A percentile compares a stretch with the other conserved stretches of the same genome.
These are phyloP conservation scores for Candida tammaniensis DNA, from an alignment of 805 yeast genomes.

Conservation along the genomic window DNA sequence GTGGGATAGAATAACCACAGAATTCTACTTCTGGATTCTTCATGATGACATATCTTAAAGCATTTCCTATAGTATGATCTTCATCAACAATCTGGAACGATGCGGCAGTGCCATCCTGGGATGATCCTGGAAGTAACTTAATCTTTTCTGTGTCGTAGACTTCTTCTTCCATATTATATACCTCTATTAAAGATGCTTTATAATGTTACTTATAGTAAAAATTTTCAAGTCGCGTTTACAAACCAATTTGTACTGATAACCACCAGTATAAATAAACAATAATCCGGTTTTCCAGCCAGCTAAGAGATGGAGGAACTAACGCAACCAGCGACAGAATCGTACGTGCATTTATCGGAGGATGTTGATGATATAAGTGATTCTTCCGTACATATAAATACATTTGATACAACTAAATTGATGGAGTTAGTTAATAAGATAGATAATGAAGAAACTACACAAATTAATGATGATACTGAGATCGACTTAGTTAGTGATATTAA, in stretches of 20 bases:
- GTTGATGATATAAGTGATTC: conserved; percentile 4
- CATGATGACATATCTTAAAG: conserved; percentile 91
- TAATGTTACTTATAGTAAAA: background rate
- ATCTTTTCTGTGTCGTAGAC: conserved; percentile 56
- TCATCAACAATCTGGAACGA: conserved; percentile 91
- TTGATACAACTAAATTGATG: conserved; percentile 9
- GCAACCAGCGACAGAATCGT: conserved; percentile 31
- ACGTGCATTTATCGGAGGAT: conserved; percentile 20
- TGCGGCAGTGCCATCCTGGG: conserved; percentile 92
- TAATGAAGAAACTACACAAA: conserved; percentile 1
- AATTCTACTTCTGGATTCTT: conserved; percentile 97
- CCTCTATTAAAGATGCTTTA: too few species aligned
- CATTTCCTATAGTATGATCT: conserved; percentile 95
- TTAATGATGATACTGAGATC: conserved; percentile 12
- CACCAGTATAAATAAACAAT: too few species aligned
- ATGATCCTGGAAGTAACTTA: conserved; percentile 74
- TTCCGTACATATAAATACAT: conserved; percentile 1
- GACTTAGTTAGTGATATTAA: conserved; percentile 8
- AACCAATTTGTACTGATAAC: too few species aligned
- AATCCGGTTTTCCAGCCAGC: too few species aligned
- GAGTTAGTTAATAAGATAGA: conserved; percentile 13
- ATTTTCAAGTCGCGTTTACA: conserved; percentile 1
- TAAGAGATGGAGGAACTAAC: too few species aligned
- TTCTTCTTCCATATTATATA: conserved; percentile 28
- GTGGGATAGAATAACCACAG: conserved; percentile 98